Conservation (phyloP, 176 grass and related monocot genomes). For the Thinopyrum elongatum region DNA sequence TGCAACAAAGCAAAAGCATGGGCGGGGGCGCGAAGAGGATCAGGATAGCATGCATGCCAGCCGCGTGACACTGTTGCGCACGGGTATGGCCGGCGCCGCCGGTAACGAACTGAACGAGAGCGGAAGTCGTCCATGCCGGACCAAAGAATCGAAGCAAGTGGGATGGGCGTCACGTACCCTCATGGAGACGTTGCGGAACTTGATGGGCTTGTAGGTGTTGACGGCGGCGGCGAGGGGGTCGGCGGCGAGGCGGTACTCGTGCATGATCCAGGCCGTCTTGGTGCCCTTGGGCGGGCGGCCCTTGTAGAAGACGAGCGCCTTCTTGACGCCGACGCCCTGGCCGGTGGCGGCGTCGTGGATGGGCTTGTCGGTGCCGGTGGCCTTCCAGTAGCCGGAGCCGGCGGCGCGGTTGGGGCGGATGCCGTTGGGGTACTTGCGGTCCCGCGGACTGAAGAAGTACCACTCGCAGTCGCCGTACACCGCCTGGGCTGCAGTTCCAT, state of each 20-base stretch:
- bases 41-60: constrained; percentile 11
- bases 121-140: background rate
- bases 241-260: constrained; percentile 82
- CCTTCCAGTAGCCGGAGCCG: constrained; percentile 94
- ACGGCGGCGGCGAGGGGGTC: constrained; percentile 9
- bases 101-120: background rate
- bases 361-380: constrained; percentile 93
- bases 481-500: constrained; percentile 44
- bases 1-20: background rate
- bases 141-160: background rate
- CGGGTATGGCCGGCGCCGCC: background rate
- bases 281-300: constrained; percentile 76
- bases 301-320: constrained; percentile 92
- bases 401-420: constrained; percentile 85
- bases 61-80: constrained; percentile 7
- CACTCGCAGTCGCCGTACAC: constrained; percentile 79
- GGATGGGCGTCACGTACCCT: constrained; percentile 35
- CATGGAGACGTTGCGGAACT: constrained; percentile 82
- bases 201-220: constrained; percentile 50
- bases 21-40: background rate
- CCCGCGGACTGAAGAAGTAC: constrained; percentile 95
- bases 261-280: constrained; percentile 98
- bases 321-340: constrained; percentile 76
- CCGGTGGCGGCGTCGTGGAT: constrained; percentile 51
- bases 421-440: constrained; percentile 96